phyloP scores from a whole-genome alignment of 805 yeast genomes.

The Candida germanica region DNA sequence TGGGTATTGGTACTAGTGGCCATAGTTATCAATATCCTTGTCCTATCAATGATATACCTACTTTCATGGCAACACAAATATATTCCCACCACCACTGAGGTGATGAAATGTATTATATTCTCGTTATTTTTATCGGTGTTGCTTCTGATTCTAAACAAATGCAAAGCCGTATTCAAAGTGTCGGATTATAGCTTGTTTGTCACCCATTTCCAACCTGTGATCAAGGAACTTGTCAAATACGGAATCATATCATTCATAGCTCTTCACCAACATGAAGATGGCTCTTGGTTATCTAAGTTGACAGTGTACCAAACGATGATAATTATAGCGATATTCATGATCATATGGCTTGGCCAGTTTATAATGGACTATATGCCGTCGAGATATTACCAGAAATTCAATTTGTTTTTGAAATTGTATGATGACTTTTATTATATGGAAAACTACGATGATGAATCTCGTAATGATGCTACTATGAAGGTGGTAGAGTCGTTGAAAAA shows the following conservation, averaged over 20 bases:
- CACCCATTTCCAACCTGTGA: constrained; percentile 10
- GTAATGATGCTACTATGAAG: constrained; percentile 7
- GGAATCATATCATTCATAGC: constrained; percentile 11
- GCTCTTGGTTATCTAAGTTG: constrained; percentile 3
- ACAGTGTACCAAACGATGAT: constrained; percentile 5
- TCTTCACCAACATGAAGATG: constrained; percentile 3
- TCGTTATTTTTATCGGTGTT: constrained; percentile 5
- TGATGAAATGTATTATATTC: constrained; percentile 8
- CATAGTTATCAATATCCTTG: neutral
- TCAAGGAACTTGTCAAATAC: constrained; percentile 10
- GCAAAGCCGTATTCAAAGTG: constrained; percentile 9
- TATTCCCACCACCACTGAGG: constrained; percentile 4
- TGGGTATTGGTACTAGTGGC: neutral
- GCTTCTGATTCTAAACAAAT: constrained; percentile 8
- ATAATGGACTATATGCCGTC: constrained; percentile 8
- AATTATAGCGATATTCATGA: constrained; percentile 6
- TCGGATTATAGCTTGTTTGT: constrained; percentile 5
- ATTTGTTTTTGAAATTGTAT: constrained; percentile 9
- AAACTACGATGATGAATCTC: constrained; percentile 9
- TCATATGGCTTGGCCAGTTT: constrained; percentile 1
- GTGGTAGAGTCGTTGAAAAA: constrained; percentile 7
- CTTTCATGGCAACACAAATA: constrained; percentile 4
- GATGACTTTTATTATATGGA: constrained; percentile 10
- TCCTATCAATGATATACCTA: neutral
- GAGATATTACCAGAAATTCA: constrained; percentile 6